A percentile compares a stretch with the other conserved stretches of the same genome.
Evolutionary conservation across 2,329 filamentous ascomycete species (phyloP).

Genomic region (Aspergillus nomiae): DNA sequence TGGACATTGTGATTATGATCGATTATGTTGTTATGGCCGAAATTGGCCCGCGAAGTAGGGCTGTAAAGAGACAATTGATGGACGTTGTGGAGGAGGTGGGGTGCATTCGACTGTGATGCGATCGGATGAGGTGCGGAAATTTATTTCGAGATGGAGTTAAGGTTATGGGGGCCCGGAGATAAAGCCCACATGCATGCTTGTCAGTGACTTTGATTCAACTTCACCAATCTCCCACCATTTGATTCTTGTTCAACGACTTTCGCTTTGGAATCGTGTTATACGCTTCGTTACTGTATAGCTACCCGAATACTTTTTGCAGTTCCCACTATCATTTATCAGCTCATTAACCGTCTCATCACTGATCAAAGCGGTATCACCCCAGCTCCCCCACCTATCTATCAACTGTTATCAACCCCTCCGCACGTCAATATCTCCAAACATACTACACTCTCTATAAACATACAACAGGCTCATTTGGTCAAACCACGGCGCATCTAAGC

Average conservation of each 20-base stretch:
- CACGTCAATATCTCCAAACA: neutral
- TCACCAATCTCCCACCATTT: neutral
- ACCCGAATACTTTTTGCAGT: neutral
- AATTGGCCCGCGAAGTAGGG: neutral
- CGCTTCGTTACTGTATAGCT: neutral
- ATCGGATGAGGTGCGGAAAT: neutral
- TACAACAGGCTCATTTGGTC: neutral
- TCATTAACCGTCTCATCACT: neutral
- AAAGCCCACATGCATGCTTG: neutral
- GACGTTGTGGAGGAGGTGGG: neutral
- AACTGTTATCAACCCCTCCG: neutral
- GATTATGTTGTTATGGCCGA: neutral
- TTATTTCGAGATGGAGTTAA: constrained; percentile 1
- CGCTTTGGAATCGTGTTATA: neutral
- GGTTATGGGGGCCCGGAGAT: neutral
- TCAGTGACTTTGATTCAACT: no score
- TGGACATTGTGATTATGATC: constrained; percentile 6
- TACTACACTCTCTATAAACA: neutral
- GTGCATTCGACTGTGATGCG: neutral
- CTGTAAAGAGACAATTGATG: neutral
- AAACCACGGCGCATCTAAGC: no score
- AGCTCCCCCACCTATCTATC: neutral
- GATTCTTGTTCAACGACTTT: neutral
- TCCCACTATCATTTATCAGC: neutral
- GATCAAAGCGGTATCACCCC: neutral